These are phyloP conservation scores for Rhodotorula glutinis DNA, from an alignment of 1,284 basidiomycete species.

Conservation along the genomic window DNA sequence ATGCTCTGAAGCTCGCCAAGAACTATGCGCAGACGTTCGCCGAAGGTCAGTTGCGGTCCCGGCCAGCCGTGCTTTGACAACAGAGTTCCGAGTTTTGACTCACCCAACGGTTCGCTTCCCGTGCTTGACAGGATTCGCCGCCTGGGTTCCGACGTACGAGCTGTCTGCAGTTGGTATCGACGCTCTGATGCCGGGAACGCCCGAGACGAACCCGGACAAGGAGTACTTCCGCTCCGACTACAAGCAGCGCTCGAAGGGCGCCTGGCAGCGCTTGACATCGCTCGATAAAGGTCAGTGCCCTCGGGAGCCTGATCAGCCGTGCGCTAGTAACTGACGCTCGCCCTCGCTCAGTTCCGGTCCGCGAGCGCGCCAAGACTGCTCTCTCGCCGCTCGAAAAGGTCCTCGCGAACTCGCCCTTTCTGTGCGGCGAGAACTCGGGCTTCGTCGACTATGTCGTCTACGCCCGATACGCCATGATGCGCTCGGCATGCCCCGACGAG, in stretches of 20 bases:
- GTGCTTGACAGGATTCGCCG: slow-evolving; percentile 7
- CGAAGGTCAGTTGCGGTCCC: not conserved
- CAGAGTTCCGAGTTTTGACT: not conserved
- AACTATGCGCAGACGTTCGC: slow-evolving; percentile 16
- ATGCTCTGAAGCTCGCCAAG: slow-evolving; percentile 2
- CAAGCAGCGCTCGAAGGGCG: slow-evolving; percentile 18
- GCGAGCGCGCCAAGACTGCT: slow-evolving; percentile 4
- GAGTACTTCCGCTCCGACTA: slow-evolving; percentile 19
- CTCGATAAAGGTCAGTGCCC: slow-evolving; percentile 12
- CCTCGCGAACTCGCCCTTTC: slow-evolving; percentile 8
- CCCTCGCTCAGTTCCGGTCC: not conserved
- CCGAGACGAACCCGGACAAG: not conserved
- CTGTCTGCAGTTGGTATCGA: slow-evolving; percentile 7
- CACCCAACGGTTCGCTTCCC: not conserved
- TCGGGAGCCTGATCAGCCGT: too few relatives aligned
- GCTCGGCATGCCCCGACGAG: slow-evolving; percentile 8
- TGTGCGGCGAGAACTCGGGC: slow-evolving; percentile 15
- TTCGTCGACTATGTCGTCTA: slow-evolving; percentile 29
- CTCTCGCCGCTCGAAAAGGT: slow-evolving; percentile 17
- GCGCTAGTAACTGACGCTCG: not conserved
- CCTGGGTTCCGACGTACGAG: slow-evolving; percentile 24
- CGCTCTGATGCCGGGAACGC: slow-evolving; percentile 5
- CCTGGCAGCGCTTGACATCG: slow-evolving; percentile 12
- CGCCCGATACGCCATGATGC: slow-evolving; percentile 31
- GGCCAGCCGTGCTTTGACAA: not conserved